Evolutionary conservation across 2,329 filamentous ascomycete species (phyloP).

Genomic region (Verticillium albo-atrum): DNA sequence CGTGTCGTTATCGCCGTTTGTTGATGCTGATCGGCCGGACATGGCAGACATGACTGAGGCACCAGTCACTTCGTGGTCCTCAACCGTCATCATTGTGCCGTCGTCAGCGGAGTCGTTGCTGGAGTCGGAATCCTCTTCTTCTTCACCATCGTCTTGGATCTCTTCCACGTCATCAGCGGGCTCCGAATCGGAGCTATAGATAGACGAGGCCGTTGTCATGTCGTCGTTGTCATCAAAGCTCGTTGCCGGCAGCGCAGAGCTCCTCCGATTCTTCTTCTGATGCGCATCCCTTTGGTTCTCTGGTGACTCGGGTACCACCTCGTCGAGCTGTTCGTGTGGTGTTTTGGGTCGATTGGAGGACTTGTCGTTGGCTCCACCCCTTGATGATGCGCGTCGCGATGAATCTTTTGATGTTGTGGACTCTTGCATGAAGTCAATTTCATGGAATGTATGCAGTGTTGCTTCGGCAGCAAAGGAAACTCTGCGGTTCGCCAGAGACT

Average conservation of each 20-base stretch:
- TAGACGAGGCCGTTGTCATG: constrained; percentile 69
- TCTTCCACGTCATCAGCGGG: constrained; percentile 50
- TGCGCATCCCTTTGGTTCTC: constrained; percentile 51
- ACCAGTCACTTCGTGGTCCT: constrained; percentile 71
- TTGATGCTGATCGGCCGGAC: constrained; percentile 53
- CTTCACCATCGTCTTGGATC: constrained; percentile 37
- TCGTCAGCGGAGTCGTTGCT: constrained; percentile 61
- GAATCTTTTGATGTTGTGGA: constrained; percentile 77
- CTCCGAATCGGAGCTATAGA: constrained; percentile 67
- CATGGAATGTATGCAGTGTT: constrained; percentile 95
- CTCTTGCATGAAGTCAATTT: constrained; percentile 83
- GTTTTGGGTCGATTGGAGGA: constrained; percentile 43
- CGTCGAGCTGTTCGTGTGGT: constrained; percentile 43
- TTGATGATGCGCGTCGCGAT: constrained; percentile 66
- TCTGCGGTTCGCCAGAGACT: constrained; percentile 86
- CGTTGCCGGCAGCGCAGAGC: constrained; percentile 61
- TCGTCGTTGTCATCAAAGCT: constrained; percentile 63
- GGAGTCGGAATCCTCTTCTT: constrained; percentile 35
- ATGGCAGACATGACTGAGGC: constrained; percentile 61
- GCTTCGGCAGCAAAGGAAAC: constrained; percentile 98
- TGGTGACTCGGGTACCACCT: constrained; percentile 53
- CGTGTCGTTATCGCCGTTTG: constrained; percentile 56
- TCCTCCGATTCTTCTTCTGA: constrained; percentile 57
- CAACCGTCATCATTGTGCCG: constrained; percentile 77
- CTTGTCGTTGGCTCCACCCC: constrained; percentile 24